Percentiles rank a stretch among this genome's conserved stretches.
Evolutionary conservation across 1,284 basidiomycete species (phyloP).

Genomic region (Fomes fomentarius): DNA sequence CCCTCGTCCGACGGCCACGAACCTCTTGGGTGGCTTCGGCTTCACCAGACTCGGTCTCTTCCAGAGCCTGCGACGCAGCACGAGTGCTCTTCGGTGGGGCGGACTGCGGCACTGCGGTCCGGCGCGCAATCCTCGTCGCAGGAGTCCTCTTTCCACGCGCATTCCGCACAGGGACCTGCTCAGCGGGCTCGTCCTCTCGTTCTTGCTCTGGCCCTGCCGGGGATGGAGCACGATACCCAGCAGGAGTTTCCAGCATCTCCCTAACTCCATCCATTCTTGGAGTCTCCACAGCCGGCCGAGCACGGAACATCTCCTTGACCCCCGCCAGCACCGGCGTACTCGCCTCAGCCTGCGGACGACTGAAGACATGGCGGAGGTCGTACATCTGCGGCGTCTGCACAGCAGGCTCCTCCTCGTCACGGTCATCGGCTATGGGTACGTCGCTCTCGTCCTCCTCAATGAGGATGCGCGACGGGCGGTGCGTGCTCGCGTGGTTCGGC

Average conservation of each 20-base stretch:
- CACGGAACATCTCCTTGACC: slow-evolving; percentile 38
- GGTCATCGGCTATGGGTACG: slow-evolving; percentile 8
- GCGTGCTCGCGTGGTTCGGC: slow-evolving; percentile 18
- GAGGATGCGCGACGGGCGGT: slow-evolving; percentile 17
- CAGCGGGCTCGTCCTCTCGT: neutral
- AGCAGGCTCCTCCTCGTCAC: slow-evolving; percentile 3
- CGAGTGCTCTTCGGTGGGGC: slow-evolving; percentile 19
- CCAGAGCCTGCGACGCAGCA: slow-evolving; percentile 8
- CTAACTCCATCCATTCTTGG: slow-evolving; percentile 40
- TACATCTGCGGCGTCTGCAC: slow-evolving; percentile 19
- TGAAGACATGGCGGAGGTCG: slow-evolving; percentile 23
- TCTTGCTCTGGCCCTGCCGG: neutral
- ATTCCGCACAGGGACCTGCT: slow-evolving; percentile 9
- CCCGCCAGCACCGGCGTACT: slow-evolving; percentile 38
- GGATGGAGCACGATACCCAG: slow-evolving; percentile 18
- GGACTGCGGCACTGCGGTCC: slow-evolving; percentile 21
- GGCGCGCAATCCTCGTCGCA: slow-evolving; percentile 16
- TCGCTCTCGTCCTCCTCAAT: slow-evolving; percentile 24
- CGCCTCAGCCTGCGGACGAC: slow-evolving; percentile 21
- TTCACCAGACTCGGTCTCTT: neutral
- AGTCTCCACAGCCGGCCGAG: slow-evolving; percentile 27
- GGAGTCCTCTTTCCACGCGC: slow-evolving; percentile 17
- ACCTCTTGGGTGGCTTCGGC: slow-evolving; percentile 1
- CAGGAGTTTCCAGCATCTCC: slow-evolving; percentile 40
- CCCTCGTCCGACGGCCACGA: slow-evolving; percentile 15